These are phyloP conservation scores for Corinectria fuckeliana DNA, from an alignment of 2,329 filamentous ascomycete species.

Conservation along the genomic window DNA sequence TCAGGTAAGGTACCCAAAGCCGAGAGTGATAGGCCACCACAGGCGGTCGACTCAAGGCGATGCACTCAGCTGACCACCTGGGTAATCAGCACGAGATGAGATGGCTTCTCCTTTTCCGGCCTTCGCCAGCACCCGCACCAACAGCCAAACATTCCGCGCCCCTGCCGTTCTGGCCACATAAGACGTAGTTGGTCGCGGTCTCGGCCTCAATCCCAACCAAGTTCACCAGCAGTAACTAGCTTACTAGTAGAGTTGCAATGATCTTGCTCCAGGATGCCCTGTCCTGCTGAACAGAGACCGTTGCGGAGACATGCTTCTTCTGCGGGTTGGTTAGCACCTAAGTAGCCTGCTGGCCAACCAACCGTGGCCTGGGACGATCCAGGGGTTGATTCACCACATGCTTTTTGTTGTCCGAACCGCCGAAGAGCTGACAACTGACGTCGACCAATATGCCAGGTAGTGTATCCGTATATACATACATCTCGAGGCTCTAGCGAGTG, in stretches of 20 bases:
- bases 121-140: conserved; percentile 4
- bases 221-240: neutral
- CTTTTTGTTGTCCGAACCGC: neutral
- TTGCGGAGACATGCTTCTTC: conserved; percentile 18
- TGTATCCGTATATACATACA: neutral
- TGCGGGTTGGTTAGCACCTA: conserved; percentile 12
- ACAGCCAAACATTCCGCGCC: neutral
- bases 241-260: conserved; percentile 1
- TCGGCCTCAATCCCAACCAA: conserved; percentile 1
- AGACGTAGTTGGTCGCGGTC: neutral
- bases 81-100: conserved; percentile 8
- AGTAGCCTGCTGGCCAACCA: neutral
- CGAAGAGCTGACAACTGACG: conserved; percentile 2
- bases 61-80: neutral
- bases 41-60: neutral
- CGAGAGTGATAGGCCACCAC: neutral
- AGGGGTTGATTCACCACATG: neutral
- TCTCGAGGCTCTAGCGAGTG: neutral
- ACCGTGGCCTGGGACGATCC: neutral
- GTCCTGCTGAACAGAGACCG: conserved; percentile 13
- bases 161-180: neutral
- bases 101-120: conserved; percentile 2
- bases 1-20: conserved; percentile 1
- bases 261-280: conserved; percentile 15
- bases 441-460: neutral